These are phyloP conservation scores for Cytospora leucostoma DNA, from an alignment of 2,329 filamentous ascomycete species.

Conservation along the genomic window DNA sequence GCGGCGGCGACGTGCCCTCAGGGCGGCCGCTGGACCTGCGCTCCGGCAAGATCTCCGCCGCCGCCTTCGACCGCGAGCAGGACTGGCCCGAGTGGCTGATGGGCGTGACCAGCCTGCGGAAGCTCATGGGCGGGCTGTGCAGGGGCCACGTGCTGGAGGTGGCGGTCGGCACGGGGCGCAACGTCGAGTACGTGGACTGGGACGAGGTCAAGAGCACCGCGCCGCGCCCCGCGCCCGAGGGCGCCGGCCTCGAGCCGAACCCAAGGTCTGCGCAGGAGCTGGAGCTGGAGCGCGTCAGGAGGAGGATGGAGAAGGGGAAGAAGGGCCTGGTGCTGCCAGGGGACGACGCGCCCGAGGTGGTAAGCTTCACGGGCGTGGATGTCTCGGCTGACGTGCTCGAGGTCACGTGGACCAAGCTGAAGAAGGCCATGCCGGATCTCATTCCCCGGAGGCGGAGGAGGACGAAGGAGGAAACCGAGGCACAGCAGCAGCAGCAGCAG, in stretches of 20 bases:
- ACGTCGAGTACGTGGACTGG: slow-evolving; percentile 62
- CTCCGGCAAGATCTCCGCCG: slow-evolving; percentile 45
- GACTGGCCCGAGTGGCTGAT: slow-evolving; percentile 58
- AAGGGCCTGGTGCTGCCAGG: slow-evolving; percentile 27
- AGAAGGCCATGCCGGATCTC: slow-evolving; percentile 42
- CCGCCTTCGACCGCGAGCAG: slow-evolving; percentile 60
- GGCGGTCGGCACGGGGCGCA: slow-evolving; percentile 64
- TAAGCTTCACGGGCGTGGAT: slow-evolving; percentile 63
- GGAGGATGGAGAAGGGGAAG: slow-evolving; percentile 27
- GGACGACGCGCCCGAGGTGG: slow-evolving; percentile 39
- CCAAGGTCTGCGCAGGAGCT: slow-evolving; percentile 30
- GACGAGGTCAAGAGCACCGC: slow-evolving; percentile 39
- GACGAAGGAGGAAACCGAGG: not conserved
- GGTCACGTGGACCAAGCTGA: slow-evolving; percentile 55
- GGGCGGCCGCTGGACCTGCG: slow-evolving; percentile 51
- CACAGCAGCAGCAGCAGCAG: slow-evolving; percentile 31
- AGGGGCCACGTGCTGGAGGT: slow-evolving; percentile 63
- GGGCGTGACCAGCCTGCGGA: slow-evolving; percentile 56
- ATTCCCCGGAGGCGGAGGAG: slow-evolving; percentile 28
- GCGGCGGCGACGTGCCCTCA: slow-evolving; percentile 46
- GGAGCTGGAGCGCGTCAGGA: slow-evolving; percentile 30
- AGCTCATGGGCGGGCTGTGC: slow-evolving; percentile 49
- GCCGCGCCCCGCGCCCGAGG: slow-evolving; percentile 29
- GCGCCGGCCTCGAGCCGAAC: slow-evolving; percentile 27
- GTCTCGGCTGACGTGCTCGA: slow-evolving; percentile 62